phyloP scores from a whole-genome alignment of 495 filamentous ascomycete species.

The Cenococcum geophilum region DNA sequence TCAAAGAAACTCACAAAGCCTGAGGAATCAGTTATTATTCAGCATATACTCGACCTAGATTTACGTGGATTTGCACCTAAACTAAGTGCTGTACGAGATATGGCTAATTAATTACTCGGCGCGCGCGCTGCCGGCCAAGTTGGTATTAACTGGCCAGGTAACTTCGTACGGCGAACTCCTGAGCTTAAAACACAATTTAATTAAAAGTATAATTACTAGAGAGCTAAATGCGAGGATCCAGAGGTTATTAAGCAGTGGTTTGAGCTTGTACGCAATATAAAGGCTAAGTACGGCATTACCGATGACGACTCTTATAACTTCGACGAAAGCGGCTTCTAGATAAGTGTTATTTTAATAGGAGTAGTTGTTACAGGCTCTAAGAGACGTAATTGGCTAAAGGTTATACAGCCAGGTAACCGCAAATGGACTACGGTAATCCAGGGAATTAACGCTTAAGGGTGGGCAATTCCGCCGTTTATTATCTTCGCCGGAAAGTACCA shows the following conservation, averaged over 20 bases:
- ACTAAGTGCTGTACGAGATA: background rate
- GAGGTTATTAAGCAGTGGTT: background rate
- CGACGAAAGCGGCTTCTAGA: background rate
- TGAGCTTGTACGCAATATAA: background rate
- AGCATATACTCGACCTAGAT: no score
- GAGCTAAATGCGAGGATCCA: no score
- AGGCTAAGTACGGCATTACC: background rate
- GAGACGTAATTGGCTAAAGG: background rate
- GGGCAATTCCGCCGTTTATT: background rate
- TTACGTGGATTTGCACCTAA: background rate
- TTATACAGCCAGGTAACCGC: no score
- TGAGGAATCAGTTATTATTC: no score
- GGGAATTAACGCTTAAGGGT: background rate
- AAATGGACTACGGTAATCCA: background rate
- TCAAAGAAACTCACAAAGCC: no score
- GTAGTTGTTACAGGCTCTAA: background rate
- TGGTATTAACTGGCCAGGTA: background rate
- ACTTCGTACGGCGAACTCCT: background rate
- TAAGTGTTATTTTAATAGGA: background rate
- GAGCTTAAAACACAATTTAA: background rate
- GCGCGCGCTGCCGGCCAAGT: background rate
- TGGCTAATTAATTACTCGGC: background rate
- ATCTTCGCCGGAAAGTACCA: background rate
- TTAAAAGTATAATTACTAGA: no score
- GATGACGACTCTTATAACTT: background rate